A percentile compares a stretch with the other conserved stretches of the same genome.
Conservation (phyloP, 441 rosid species). For the Populus hybrid region DNA sequence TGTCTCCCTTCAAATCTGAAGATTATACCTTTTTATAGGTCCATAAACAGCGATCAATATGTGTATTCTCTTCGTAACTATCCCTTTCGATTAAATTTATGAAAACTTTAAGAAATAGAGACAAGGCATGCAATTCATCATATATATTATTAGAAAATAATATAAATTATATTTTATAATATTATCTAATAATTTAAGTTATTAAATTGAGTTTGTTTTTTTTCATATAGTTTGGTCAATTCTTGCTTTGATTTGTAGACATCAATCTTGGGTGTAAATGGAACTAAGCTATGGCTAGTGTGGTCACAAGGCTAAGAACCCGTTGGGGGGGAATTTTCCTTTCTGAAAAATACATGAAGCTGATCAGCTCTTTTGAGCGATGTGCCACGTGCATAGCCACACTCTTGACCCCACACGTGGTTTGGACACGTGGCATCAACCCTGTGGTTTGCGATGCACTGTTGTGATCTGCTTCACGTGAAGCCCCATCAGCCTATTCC, state of each 20-base stretch:
- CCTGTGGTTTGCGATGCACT: background rate
- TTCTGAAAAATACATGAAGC: background rate
- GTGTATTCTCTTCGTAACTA: no score
- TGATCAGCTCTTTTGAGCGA: background rate
- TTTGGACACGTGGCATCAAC: conserved; percentile 15
- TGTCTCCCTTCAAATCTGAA: no score
- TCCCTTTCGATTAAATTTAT: no score
- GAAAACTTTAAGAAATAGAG: background rate
- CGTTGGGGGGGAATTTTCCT: background rate
- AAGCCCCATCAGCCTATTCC: conserved; percentile 15
- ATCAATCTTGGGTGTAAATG: background rate
- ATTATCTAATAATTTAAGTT: no score
- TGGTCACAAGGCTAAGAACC: conserved; percentile 5
- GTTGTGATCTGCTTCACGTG: conserved; percentile 31
- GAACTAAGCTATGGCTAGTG: background rate
- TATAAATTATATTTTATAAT: no score
- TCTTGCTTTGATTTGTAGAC: no score
- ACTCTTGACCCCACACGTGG: background rate
- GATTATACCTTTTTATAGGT: no score
- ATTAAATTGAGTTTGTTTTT: no score
- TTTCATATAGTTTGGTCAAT: no score
- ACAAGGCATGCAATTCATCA: background rate
- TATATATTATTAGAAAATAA: no score
- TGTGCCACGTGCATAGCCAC: conserved; percentile 16
- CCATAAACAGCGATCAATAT: no score